A percentile compares a stretch with the other conserved stretches of the same genome.
These are phyloP conservation scores for Inonotus hispidus DNA, from an alignment of 1,284 basidiomycete species.

Conservation along the genomic window DNA sequence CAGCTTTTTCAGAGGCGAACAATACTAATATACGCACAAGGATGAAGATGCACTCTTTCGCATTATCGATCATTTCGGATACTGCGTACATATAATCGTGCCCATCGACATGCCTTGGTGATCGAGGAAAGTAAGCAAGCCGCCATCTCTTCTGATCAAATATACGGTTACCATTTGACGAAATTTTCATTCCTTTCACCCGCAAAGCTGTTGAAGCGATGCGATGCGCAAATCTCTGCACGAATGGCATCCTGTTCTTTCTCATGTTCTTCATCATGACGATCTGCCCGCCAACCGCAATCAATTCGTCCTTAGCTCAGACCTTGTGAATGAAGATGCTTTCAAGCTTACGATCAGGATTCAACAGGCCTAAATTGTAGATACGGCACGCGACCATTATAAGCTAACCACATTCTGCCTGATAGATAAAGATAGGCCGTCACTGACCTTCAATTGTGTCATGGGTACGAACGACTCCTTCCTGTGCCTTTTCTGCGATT, in stretches of 20 bases:
- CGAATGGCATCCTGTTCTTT: slow-evolving; percentile 60
- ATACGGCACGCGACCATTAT: not conserved
- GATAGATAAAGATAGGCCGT: not conserved
- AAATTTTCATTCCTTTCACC: slow-evolving; percentile 61
- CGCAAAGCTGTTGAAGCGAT: slow-evolving; percentile 86
- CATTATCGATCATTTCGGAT: slow-evolving; percentile 80
- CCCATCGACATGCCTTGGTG: slow-evolving; percentile 75
- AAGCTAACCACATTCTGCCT: not conserved
- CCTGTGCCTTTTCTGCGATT: slow-evolving; percentile 5
- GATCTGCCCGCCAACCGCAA: not conserved
- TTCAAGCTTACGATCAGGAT: slow-evolving; percentile 8
- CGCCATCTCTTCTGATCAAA: not conserved
- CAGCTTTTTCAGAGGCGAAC: not conserved
- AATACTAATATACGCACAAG: slow-evolving; percentile 36
- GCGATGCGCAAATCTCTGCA: slow-evolving; percentile 66
- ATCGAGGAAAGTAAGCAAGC: not conserved
- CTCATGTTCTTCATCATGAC: slow-evolving; percentile 72
- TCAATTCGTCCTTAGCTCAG: not conserved
- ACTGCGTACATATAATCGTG: slow-evolving; percentile 94
- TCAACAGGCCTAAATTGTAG: slow-evolving; percentile 1
- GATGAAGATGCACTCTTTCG: slow-evolving; percentile 75
- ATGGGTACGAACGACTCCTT: slow-evolving; percentile 4
- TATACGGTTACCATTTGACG: slow-evolving; percentile 69
- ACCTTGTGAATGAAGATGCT: not conserved
- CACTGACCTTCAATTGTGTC: slow-evolving; percentile 11